Evolutionary conservation across 2,329 filamentous ascomycete genomes (phyloP).

Genomic region (Hypoxylon sp.): DNA sequence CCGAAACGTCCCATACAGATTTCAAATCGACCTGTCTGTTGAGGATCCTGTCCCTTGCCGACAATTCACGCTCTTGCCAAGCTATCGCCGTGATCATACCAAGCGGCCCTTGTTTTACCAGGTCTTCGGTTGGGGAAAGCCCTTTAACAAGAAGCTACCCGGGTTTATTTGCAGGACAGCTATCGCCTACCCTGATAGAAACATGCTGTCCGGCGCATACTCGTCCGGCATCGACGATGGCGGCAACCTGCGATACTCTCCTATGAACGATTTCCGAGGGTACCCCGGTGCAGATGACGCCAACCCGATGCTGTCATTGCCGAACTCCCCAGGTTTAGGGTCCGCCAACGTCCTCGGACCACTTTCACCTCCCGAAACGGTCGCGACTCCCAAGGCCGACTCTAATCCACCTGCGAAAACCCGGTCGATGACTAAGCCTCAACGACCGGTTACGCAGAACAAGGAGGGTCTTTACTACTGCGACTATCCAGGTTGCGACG

Average conservation of each 20-base stretch:
- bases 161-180: constrained; percentile 58
- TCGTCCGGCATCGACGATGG: constrained; percentile 55
- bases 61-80: constrained; percentile 43
- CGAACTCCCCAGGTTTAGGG: constrained; percentile 23
- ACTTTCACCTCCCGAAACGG: constrained; percentile 34
- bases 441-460: constrained; percentile 71
- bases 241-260: constrained; percentile 41
- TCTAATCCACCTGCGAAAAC: no score
- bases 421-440: constrained; percentile 72
- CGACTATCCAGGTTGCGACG: constrained; percentile 75
- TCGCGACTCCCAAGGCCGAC: constrained; percentile 16
- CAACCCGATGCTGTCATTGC: constrained; percentile 38
- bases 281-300: constrained; percentile 58
- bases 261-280: constrained; percentile 55
- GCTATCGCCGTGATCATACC: constrained; percentile 49
- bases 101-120: constrained; percentile 60
- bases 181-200: constrained; percentile 65
- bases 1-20: constrained; percentile 37
- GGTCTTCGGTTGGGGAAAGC: constrained; percentile 44
- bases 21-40: constrained; percentile 15
- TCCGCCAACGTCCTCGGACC: constrained; percentile 31
- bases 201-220: constrained; percentile 62
- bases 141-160: constrained; percentile 45
- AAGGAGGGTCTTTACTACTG: constrained; percentile 82
- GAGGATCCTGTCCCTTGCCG: constrained; percentile 40